Base-by-base conservation (phyloP, 208 protist genomes). In the Zelonia costaricensis region DNA sequence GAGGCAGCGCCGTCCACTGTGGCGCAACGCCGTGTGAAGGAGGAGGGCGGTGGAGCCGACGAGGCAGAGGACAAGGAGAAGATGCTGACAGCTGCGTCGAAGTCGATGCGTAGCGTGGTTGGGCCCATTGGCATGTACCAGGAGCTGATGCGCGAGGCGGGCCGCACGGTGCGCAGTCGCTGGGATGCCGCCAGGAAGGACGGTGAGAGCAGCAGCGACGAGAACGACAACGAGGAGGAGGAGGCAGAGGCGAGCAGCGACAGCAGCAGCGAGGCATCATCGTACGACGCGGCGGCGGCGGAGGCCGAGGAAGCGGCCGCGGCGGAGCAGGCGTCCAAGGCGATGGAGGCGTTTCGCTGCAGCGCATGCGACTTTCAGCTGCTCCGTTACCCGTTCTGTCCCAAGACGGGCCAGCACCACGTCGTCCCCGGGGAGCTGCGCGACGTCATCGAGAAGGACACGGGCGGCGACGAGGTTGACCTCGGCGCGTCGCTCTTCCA, bases 81-180 rank as follows among this genome's bases (percentile, higher is more conserved):
- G 25, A 48, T 46, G 13, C 54, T 57, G 40, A 38, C 48, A n/a
- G 49, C 64, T 8, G 57, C 56, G 39, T 35, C 38, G n/a, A n/a
- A n/a, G n/a, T n/a, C n/a, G 23, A 33, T 48, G 22, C 56, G 61
- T 22, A 73, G 79, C 15, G 66, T 86, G 42, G 72, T 92, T 36
- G 89, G 89, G 15, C 89, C 89, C 5, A 93, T 95, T 7, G 89
- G 81, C 20, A 93, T 95, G 89, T 95, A 95, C 60, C 78, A 86
- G 40, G 85, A 95, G 65, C 80, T 95, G 36, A 95, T 95, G 89
- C 70, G 82, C 15, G 89, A 95, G 63, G 89, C 89, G 5, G 89
- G 89, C n/a, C 75, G 89, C 30, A 89, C 44, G n/a, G 80, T 92
- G 40, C 79, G 80, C 39, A 92, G 89, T 70, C 85, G 89, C 33